Evolutionary conservation across 306 rosid genomes (phyloP), one percentile per base, ranked within the genome.

Genomic region (Nissolia schottii): DNA sequence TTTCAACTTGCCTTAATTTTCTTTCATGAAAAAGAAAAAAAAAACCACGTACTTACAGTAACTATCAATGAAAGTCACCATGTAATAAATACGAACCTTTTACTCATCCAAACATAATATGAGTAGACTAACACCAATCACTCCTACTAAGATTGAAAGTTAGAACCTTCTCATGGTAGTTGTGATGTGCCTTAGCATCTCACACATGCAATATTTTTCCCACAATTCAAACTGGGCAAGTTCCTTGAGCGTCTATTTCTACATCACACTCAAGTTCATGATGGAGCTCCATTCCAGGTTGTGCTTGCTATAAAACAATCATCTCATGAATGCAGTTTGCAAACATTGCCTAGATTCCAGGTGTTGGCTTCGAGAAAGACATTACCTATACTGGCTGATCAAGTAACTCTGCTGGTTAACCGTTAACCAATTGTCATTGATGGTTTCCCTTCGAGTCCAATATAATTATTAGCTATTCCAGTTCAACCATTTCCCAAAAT

Each of bases 401-500:
- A 60, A 9, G 53, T 22, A 4, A 35, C 41, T 74, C 32, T 49
- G 35, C 71, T 62, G 16, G 64, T 63, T 63, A 73, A 49, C 64
- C 35, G 3, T 5, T 9, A n/a, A 54, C 25, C 41, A 15, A 18
- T 24, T 70, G 45, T 14, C 40, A 56, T 45, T 56, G 48, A 13
- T 15, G 13, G 16, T n/a, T 58, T 59, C 15, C 48, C 56, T 31
- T 34, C 27, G n/a, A 43, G 35, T 77, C 34, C n/a, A 60, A 50
- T 59, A 59, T 46, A 48, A 49, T 48, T 57, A 13, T 24, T 22
- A 24, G 59, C 59, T 22, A 25, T 58, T 67, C 45, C 32, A 23
- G 13, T 19, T 29, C 59, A 40, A 77, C 58, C 59, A 50, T 49
- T 61, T 51, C 43, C 64, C 34, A 63, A 65, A 54, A 41, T 70